Evolutionary conservation across 495 filamentous ascomycete genomes (phyloP), one percentile per base, ranked within the genome.

Genomic region (Penicillium nucicola): DNA sequence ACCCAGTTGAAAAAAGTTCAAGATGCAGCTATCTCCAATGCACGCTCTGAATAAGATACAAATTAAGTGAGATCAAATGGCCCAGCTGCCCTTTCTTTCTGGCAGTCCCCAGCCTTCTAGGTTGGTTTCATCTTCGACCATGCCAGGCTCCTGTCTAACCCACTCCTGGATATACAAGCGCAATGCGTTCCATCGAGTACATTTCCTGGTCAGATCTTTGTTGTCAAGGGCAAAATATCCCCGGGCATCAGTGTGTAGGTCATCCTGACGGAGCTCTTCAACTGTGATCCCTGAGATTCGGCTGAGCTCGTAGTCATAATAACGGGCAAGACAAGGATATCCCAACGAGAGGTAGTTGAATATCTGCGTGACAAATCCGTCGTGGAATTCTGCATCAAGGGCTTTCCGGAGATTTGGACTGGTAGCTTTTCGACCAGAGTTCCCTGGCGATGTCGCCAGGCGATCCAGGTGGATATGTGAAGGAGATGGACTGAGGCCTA

Each of bases 291-390:
- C 75, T 25, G 86, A 87, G 41, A 96, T 91, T 62, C 83, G 85
- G 61, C 83, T 79, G 18, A 97, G 75, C 68, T 97, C 92, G 35
- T 80, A 70, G 65, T 97, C 92, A 61, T 86, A 97, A 45, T 80
- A 80, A 11, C 87, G 82, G 10, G 90, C 92, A 20, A 91, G 77
- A 13, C 87, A 83, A 7, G 91, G 89, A 64, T 95, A 97, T 3
- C 92, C 91, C 17, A 97, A 79, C 1, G 89, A 95, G 12, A 97
- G 77, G 69, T 97, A 97, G 63, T 97, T 96, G 74, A 92, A 97
- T 14, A 97, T 89, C 66, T 97, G 91, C 3, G 90, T 95, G 34
- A 96, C 82, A 69, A 96, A 92, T n/a, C 69, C 76, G 65, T 95
- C 89, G 49, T 84, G 66, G 57, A 91, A 90, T 61, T 93, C 89